Evolutionary conservation across 2,329 filamentous ascomycete genomes (phyloP).

Genomic region (Colletotrichum falcatum): DNA sequence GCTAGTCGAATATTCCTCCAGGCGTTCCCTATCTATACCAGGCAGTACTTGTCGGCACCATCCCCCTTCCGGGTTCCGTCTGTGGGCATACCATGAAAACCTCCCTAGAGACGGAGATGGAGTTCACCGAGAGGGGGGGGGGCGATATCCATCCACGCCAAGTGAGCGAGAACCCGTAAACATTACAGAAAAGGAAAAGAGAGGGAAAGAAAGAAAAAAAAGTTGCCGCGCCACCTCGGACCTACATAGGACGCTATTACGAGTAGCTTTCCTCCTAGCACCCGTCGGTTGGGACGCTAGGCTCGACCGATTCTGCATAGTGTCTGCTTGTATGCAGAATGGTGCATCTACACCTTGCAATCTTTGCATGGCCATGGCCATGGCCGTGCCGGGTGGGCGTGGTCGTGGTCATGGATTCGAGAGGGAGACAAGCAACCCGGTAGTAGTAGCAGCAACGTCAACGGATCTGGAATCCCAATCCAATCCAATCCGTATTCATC

Average conservation of each 20-base stretch:
- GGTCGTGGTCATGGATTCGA: background rate
- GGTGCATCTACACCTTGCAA: constrained; percentile 1
- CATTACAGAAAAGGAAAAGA: constrained; percentile 10
- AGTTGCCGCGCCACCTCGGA: constrained; percentile 25
- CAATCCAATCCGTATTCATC: background rate
- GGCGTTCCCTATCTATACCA: constrained; percentile 10
- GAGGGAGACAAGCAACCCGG: background rate
- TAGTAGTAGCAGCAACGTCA: background rate
- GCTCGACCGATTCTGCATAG: constrained; percentile 16
- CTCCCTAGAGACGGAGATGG: background rate
- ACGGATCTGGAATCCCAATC: constrained; percentile 3
- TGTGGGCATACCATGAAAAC: background rate
- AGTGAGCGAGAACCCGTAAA: background rate
- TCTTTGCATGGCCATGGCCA: constrained; percentile 6
- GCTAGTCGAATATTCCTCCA: background rate
- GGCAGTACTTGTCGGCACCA: constrained; percentile 22
- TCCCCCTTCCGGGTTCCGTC: constrained; percentile 14
- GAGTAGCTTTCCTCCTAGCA: constrained; percentile 33
- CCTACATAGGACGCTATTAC: constrained; percentile 31
- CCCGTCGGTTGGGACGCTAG: constrained; percentile 29
- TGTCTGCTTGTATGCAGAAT: background rate
- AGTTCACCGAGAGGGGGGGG: background rate
- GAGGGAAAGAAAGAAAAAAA: background rate
- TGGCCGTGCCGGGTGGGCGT: background rate
- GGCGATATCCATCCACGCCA: constrained; percentile 10